Evolutionary conservation across 2,329 filamentous ascomycete species (phyloP).

Genomic region (Cladosporium halotolerans): DNA sequence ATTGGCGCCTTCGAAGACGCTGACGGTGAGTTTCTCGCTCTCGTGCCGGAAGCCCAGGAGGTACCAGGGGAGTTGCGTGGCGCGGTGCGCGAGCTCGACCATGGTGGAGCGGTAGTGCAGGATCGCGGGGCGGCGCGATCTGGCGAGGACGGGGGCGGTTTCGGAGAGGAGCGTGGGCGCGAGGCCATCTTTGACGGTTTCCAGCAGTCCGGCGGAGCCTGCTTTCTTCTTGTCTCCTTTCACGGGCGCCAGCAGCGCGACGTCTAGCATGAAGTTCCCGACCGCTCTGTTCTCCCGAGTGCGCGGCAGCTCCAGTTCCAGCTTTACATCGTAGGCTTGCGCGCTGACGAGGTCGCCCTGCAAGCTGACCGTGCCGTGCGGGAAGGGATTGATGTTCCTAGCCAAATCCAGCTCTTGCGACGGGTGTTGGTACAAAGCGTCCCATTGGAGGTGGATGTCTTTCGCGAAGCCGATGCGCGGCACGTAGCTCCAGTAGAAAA

Average conservation of each 20-base stretch:
- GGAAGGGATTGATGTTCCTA: conserved; percentile 26
- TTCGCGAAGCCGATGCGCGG: conserved; percentile 58
- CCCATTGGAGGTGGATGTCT: conserved; percentile 62
- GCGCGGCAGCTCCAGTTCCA: conserved; percentile 70
- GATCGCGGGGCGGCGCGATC: conserved; percentile 66
- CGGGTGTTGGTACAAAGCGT: conserved; percentile 35
- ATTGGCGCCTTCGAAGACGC: conserved; percentile 65
- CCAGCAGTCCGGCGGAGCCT: background rate
- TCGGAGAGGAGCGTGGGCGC: conserved; percentile 5
- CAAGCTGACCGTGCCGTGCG: conserved; percentile 49
- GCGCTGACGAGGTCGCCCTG: conserved; percentile 52
- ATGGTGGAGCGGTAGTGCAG: conserved; percentile 72
- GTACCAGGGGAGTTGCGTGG: conserved; percentile 63
- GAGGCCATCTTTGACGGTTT: conserved; percentile 10
- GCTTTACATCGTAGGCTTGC: conserved; percentile 78
- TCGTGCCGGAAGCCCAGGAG: conserved; percentile 60
- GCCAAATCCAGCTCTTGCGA: background rate
- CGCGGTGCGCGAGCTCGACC: conserved; percentile 54
- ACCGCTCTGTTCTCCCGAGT: conserved; percentile 67
- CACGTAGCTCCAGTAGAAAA: conserved; percentile 65
- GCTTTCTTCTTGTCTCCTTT: conserved; percentile 4
- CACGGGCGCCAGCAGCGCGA: conserved; percentile 54
- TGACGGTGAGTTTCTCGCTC: conserved; percentile 56
- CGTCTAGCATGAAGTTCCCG: conserved; percentile 92
- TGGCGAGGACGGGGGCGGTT: conserved; percentile 18